phyloP scores from a whole-genome alignment of 371 early-diverging fungal species.

The Apophysomyces sp. region DNA sequence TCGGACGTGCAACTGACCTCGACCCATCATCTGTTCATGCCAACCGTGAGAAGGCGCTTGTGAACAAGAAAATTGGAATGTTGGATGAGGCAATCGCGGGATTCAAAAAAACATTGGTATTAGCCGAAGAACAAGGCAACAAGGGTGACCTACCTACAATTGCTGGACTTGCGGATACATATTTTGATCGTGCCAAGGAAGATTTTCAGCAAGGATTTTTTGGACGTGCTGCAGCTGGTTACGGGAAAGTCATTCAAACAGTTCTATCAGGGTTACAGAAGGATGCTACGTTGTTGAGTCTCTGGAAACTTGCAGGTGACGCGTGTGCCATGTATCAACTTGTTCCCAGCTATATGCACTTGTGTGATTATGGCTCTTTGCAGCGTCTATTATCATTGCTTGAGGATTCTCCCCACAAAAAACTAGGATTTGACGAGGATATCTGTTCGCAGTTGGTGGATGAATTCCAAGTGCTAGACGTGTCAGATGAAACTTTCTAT shows the following conservation, averaged over 20 bases:
- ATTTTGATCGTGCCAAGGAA: constrained; percentile 62
- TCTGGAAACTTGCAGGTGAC: constrained; percentile 77
- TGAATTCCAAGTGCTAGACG: constrained; percentile 30
- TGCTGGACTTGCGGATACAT: constrained; percentile 66
- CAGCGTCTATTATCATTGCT: constrained; percentile 30
- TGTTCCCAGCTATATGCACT: constrained; percentile 48
- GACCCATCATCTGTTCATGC: constrained; percentile 52
- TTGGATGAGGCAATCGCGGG: constrained; percentile 64
- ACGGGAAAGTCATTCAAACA: constrained; percentile 48
- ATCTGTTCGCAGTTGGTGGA: constrained; percentile 22
- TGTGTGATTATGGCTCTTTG: constrained; percentile 38
- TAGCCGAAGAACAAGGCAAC: constrained; percentile 42
- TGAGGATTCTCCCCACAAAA: constrained; percentile 29
- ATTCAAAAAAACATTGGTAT: constrained; percentile 44
- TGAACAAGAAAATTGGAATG: constrained; percentile 66
- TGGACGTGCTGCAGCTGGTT: constrained; percentile 67
- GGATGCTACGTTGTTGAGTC: constrained; percentile 35
- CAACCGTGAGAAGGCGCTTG: constrained; percentile 55
- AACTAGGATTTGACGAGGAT: constrained; percentile 38
- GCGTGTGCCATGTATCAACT: constrained; percentile 55
- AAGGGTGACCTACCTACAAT: constrained; percentile 52
- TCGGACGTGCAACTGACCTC: constrained; percentile 70
- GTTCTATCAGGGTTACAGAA: constrained; percentile 28
- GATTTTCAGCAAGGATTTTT: constrained; percentile 69
- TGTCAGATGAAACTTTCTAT: constrained; percentile 18